Base-by-base conservation (phyloP, 805 yeast genomes). In the Candida sakaeoensis region DNA sequence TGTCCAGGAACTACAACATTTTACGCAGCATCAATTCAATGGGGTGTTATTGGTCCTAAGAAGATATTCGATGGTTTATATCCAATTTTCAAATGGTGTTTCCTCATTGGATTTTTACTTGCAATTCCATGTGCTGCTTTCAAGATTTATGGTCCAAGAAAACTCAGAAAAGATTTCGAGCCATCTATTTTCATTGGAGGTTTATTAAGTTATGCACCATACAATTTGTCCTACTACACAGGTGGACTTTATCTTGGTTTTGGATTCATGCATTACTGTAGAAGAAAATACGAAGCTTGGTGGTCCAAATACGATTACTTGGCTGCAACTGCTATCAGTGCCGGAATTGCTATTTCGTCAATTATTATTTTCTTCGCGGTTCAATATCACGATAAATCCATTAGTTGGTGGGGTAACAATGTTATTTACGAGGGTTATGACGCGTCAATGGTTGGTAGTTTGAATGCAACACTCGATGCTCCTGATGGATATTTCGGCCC, bases 251-350 rank as follows among this genome's bases (percentile, higher is more conserved):
- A 65, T 49, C 33, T 72, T 21, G 80, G 81, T 2, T 63, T 64
- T 42, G 37, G 65, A 3, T 80, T 80, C 58, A 77, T 75, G 55
- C 72, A 64, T 58, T 70, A 63, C 50, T 55, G 77, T 49, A 68
- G 71, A 49, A 59, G 62, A 38, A 57, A 60, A 47, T 72, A 68
- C 55, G 51, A 63, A 39, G 55, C 68, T 18, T 71, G 82, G 82
- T 81, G 82, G 87, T 75, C 78, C 23, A 81, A 79, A 57, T 82
- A 82, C 58, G 79, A 79, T 54, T 80, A 77, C 54, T 64, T 80
- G 27, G 53, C 79, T 37, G 57, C 75, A n/a, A 66, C 77, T 22
- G 80, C 73, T 5, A 55, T 79, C 23, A 52, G 62, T n/a, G 74
- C 82, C 1, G 84, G 82, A 18, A 68, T 76, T 25, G 83, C 82